Evolutionary conservation across 805 yeast species (phyloP).

Genomic region (Limtongia smithiae): DNA sequence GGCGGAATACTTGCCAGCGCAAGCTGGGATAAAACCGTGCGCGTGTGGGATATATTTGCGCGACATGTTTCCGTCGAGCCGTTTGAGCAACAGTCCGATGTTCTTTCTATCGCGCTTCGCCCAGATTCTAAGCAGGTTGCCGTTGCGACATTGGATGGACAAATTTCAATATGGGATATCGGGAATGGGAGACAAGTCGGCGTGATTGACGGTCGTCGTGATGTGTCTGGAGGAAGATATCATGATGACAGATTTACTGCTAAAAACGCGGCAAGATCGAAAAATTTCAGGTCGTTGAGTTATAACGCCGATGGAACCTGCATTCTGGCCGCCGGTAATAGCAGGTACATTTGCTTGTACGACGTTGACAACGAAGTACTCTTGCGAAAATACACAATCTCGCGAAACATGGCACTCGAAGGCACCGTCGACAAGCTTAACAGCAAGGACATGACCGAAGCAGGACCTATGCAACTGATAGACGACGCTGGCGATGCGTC

Average conservation of each 20-base stretch:
- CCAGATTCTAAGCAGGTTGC: slow-evolving; percentile 93
- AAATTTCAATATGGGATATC: slow-evolving; percentile 76
- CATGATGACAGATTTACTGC: slow-evolving; percentile 77
- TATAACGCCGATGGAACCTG: slow-evolving; percentile 88
- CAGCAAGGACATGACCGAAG: slow-evolving; percentile 80
- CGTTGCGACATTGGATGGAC: slow-evolving; percentile 84
- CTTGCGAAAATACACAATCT: slow-evolving; percentile 74
- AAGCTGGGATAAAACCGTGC: slow-evolving; percentile 92
- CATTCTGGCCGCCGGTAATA: slow-evolving; percentile 89
- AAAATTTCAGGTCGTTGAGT: slow-evolving; percentile 72
- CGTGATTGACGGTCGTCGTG: slow-evolving; percentile 79
- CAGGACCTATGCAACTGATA: slow-evolving; percentile 75
- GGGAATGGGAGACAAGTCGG: slow-evolving; percentile 77
- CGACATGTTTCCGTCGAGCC: slow-evolving; percentile 89
- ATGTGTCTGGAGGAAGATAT: slow-evolving; percentile 82
- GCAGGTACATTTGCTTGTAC: slow-evolving; percentile 85
- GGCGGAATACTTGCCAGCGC: slow-evolving; percentile 78
- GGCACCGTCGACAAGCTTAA: slow-evolving; percentile 81
- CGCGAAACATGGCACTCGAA: slow-evolving; percentile 83
- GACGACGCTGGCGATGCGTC: slow-evolving; percentile 84
- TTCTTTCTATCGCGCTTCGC: slow-evolving; percentile 73
- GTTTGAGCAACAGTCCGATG: slow-evolving; percentile 78
- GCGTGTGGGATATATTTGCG: slow-evolving; percentile 90
- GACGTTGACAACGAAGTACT: slow-evolving; percentile 86
- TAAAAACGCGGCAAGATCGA: slow-evolving; percentile 76